phyloP scores from a whole-genome alignment of 257 asterid species.

The Forsythia viridissima region DNA sequence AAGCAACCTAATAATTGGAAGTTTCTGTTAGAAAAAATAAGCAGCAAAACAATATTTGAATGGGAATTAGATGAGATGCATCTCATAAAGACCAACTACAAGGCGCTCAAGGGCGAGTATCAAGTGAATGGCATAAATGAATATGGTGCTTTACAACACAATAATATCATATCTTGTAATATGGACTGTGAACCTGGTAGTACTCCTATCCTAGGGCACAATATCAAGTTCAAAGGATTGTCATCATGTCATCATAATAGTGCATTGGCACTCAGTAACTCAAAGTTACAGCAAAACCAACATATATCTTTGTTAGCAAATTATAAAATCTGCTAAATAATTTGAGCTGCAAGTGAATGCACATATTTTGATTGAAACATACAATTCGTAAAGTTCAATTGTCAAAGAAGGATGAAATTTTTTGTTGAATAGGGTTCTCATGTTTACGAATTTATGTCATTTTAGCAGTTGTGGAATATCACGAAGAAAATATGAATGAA shows the following conservation, averaged over 20 bases:
- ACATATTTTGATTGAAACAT: not conserved
- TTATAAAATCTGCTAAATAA: too few species aligned
- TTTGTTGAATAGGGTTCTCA: too few species aligned
- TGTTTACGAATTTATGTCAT: not conserved
- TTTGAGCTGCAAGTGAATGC: not conserved
- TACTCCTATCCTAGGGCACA: too few species aligned
- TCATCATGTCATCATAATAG: too few species aligned
- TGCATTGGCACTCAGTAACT: too few species aligned
- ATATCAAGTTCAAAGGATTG: too few species aligned
- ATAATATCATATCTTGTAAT: too few species aligned
- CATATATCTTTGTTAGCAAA: too few species aligned
- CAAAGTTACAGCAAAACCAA: too few species aligned
- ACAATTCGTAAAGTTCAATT: not conserved
- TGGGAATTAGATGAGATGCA: not conserved
- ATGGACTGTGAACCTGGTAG: too few species aligned
- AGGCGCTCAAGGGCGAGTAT: not conserved
- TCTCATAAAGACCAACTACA: not conserved
- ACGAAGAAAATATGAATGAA: not conserved
- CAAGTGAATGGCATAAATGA: not conserved
- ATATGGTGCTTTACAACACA: too few species aligned
- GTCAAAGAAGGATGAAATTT: not conserved
- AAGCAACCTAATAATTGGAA: conserved; percentile 59
- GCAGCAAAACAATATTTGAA: not conserved
- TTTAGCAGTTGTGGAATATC: not conserved
- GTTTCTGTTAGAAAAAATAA: conserved; percentile 11